phyloP scores from a whole-genome alignment of 2,329 filamentous ascomycete genomes.

The Chaetomiaceae sp. region DNA sequence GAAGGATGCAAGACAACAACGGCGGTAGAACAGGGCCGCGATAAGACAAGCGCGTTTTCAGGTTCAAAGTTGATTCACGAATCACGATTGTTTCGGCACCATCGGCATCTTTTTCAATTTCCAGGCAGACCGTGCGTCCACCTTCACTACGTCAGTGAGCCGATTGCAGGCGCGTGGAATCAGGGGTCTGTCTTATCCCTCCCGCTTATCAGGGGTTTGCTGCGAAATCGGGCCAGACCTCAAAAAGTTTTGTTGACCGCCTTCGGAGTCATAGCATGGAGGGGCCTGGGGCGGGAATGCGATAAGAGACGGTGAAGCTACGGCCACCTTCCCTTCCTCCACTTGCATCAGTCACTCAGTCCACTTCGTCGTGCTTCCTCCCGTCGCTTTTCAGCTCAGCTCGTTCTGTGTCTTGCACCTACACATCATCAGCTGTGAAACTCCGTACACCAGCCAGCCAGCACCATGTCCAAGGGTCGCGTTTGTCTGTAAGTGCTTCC shows the following conservation, averaged over 20 bases:
- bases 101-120: constrained; percentile 1
- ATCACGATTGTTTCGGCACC: constrained; percentile 8
- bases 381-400: too few species aligned
- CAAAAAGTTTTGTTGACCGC: constrained; percentile 15
- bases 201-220: background rate
- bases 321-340: background rate
- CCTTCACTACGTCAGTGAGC: constrained; percentile 10
- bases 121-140: background rate
- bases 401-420: background rate
- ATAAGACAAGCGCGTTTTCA: constrained; percentile 8
- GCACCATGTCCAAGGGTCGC: constrained; percentile 29
- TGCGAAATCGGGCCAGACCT: constrained; percentile 11
- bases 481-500: constrained; percentile 29
- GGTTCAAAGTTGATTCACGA: constrained; percentile 6
- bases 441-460: too few species aligned
- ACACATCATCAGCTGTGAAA: constrained; percentile 1
- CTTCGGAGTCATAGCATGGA: constrained; percentile 13
- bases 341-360: constrained; percentile 2
- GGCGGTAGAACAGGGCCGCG: background rate
- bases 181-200: constrained; percentile 6
- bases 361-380: background rate
- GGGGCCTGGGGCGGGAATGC: background rate
- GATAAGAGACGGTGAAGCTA: background rate
- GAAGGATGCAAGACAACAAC: background rate
- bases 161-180: background rate